Evolutionary conservation across 129 eudicot genomes (phyloP), one percentile per base, ranked within the genome.

Genomic region (Lonicera japonica): DNA sequence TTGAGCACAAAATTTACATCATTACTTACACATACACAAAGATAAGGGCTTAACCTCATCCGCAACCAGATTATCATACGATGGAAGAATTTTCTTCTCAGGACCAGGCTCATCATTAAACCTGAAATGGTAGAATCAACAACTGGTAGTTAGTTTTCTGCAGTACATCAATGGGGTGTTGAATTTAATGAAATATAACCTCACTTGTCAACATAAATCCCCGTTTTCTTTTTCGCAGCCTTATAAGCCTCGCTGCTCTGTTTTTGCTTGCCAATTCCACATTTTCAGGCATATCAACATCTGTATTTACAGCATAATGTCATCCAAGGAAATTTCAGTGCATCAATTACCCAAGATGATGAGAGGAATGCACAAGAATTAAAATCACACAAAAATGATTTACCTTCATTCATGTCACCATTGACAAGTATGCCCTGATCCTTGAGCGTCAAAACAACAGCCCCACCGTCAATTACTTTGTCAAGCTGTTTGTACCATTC

Each of bases 181-280:
- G 73, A 19, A 47, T 21, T 43, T 24, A 18, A 8, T 57, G 65
- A 51, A 56, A 29, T 53, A 63, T 45, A 53, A 45, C 56, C 88
- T 82, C 80, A 92, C 99, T 94, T 94, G 69, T 92, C 96, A 73
- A 70, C 95, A 73, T 85, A 85, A 65, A 71, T 77, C 71, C 96
- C 88, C 5, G 75, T 65, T 74, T 65, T 80, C 86, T 70, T 94
- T 82, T 88, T 94, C 54, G 96, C 85, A 17, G 96, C 89, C 72
- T 79, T 85, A 43, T 94, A 94, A 70, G 99, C 99, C 59, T 94
- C 99, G 24, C 77, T 73, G 75, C 99, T 88, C 73, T 75, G 83
- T 76, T 88, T 88, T 60, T 94, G 99, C 77, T 94, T 96, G 39
- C 99, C 96, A 22, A 94, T 85, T 94, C 99, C 79, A 85, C 89